These are phyloP conservation scores for Solanum hybrid DNA, from an alignment of 305 asterid species.

Conservation along the genomic window DNA sequence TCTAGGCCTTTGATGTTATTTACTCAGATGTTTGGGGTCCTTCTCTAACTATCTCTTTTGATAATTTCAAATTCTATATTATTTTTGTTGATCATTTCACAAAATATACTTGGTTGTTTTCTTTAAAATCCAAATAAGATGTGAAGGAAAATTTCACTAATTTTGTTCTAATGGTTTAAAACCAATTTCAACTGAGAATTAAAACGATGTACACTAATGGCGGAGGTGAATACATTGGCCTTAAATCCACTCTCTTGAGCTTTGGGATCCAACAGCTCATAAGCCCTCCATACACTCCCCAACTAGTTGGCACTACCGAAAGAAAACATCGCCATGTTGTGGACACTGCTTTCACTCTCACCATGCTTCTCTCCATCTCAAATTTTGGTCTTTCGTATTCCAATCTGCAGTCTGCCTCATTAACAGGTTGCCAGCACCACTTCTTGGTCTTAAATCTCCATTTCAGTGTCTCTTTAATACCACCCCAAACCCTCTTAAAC, in stretches of 20 bases:
- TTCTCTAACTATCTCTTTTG: background rate
- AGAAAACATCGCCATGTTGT: background rate
- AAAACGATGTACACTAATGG: background rate
- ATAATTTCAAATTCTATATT: background rate
- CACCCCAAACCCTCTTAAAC: background rate
- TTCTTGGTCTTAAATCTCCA: background rate
- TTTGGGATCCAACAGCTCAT: background rate
- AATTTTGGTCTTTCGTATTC: background rate
- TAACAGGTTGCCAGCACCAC: background rate
- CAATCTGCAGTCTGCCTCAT: background rate
- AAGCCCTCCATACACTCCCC: background rate
- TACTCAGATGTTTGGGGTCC: background rate
- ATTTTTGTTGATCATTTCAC: background rate
- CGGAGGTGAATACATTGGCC: background rate
- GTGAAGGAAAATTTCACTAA: background rate
- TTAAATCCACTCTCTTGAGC: background rate
- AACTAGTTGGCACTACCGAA: background rate
- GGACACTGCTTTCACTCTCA: background rate
- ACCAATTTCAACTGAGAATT: background rate
- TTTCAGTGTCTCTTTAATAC: background rate
- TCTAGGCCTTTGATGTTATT: background rate
- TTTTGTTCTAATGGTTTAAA: background rate
- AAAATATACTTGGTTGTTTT: background rate
- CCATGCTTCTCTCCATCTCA: background rate
- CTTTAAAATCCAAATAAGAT: background rate